phyloP scores from a whole-genome alignment of 2,329 filamentous ascomycete species.

The Talaromyces verruculosus region DNA sequence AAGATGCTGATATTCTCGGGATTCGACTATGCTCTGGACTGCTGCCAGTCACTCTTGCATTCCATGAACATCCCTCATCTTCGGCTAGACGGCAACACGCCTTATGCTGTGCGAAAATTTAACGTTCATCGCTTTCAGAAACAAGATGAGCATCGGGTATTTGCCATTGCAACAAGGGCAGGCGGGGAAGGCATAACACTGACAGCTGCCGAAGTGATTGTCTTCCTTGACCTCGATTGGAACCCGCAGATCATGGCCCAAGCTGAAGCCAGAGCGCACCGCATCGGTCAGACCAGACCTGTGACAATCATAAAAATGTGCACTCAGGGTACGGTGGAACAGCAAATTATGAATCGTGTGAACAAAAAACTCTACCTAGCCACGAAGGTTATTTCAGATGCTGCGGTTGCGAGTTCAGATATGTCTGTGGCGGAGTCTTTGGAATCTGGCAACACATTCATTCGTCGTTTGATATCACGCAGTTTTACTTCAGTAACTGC shows the following conservation, averaged over 20 bases:
- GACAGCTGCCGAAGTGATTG: slow-evolving; percentile 54
- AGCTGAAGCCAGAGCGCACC: slow-evolving; percentile 56
- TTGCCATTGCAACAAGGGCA: slow-evolving; percentile 57
- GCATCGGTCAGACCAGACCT: slow-evolving; percentile 56
- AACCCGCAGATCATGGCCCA: slow-evolving; percentile 57
- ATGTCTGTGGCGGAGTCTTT: background rate
- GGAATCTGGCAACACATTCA: background rate
- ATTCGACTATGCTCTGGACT: slow-evolving; percentile 54
- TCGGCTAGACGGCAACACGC: slow-evolving; percentile 45
- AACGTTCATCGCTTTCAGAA: slow-evolving; percentile 56
- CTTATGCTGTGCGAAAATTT: slow-evolving; percentile 52
- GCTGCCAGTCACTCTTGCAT: slow-evolving; percentile 53
- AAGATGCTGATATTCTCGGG: slow-evolving; percentile 60
- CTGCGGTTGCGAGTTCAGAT: background rate
- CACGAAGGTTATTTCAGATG: slow-evolving; percentile 51
- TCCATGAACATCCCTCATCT: slow-evolving; percentile 42
- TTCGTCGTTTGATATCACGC: background rate
- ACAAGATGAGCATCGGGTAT: slow-evolving; percentile 51
- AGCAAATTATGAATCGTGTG: slow-evolving; percentile 60
- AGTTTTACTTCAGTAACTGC: background rate
- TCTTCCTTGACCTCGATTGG: slow-evolving; percentile 59
- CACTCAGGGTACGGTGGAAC: slow-evolving; percentile 58
- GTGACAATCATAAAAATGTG: slow-evolving; percentile 59
- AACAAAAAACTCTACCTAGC: slow-evolving; percentile 63
- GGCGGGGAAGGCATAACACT: slow-evolving; percentile 59